phyloP scores from a whole-genome alignment of 176 grass and related monocot species.

The Poa pratensis region DNA sequence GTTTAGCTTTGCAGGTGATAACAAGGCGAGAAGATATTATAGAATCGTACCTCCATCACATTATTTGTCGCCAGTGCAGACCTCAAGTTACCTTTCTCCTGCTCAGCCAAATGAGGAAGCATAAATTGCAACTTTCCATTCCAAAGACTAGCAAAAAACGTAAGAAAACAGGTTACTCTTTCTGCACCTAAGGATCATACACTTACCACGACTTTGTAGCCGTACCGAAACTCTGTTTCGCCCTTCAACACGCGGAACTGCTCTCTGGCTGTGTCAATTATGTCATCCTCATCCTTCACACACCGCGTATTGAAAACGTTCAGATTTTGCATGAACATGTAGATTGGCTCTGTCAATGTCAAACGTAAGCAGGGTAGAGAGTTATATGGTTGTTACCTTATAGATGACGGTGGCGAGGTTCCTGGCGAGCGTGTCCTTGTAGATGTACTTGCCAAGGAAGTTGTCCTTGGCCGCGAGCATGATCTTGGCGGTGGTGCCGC shows the following conservation, averaged over 20 bases:
- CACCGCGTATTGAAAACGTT: background rate
- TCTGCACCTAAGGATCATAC: conserved; percentile 26
- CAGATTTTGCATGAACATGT: background rate
- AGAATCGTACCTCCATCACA: conserved; percentile 75
- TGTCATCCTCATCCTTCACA: conserved; percentile 84
- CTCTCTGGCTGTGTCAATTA: conserved; percentile 66
- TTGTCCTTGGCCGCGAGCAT: conserved; percentile 95
- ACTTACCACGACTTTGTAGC: conserved; percentile 95
- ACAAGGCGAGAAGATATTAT: background rate
- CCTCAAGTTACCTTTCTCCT: conserved; percentile 88
- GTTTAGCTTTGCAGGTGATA: background rate
- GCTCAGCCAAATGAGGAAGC: conserved; percentile 37
- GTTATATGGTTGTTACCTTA: conserved; percentile 49
- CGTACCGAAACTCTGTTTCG: conserved; percentile 78
- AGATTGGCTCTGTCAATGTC: background rate
- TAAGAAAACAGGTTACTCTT: background rate
- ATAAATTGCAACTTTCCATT: conserved; percentile 5
- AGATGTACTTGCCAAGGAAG: conserved; percentile 96
- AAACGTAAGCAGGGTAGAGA: background rate
- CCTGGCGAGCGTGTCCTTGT: conserved; percentile 87
- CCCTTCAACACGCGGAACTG: conserved; percentile 69
- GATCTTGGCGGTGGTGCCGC: conserved; percentile 97
- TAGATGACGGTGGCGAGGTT: conserved; percentile 88
- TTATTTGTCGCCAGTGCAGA: conserved; percentile 69
- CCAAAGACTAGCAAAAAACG: background rate